Conservation (phyloP, 2,329 filamentous ascomycete genomes). For the Diaporthe longicolla region DNA sequence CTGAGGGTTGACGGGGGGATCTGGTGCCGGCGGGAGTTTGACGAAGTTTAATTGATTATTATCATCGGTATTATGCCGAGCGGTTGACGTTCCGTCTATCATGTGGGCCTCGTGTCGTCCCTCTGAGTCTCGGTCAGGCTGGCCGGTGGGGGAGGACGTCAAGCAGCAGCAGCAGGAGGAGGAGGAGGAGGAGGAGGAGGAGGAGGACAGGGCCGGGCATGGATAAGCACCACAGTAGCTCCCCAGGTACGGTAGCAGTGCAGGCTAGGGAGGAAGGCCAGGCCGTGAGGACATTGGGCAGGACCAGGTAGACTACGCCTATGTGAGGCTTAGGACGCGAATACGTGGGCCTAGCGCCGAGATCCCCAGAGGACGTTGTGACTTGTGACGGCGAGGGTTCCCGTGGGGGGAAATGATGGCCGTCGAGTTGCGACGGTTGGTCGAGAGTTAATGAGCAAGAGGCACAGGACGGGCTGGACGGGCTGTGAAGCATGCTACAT, state of each 20-base stretch:
- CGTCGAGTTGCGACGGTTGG: slow-evolving; percentile 21
- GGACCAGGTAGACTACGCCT: slow-evolving; percentile 12
- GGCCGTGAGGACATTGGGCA: neutral
- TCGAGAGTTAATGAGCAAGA: slow-evolving; percentile 28
- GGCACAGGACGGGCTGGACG: neutral
- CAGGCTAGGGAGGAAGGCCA: too few species aligned
- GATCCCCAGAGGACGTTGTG: slow-evolving; percentile 17
- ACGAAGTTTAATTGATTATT: slow-evolving; percentile 23
- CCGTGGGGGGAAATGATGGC: slow-evolving; percentile 26
- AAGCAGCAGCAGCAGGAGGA: too few species aligned
- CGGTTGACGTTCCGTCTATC: neutral
- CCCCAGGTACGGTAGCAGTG: neutral
- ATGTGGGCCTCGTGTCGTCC: neutral
- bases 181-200: neutral
- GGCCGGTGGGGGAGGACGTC: neutral
- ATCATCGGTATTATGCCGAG: slow-evolving; percentile 29
- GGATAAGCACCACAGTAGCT: neutral
- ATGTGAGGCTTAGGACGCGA: slow-evolving; percentile 28
- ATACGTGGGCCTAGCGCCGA: slow-evolving; percentile 26
- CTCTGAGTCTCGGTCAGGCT: slow-evolving; percentile 10
- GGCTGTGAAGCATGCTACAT: neutral
- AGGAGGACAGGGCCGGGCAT: neutral
- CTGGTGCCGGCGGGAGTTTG: slow-evolving; percentile 13
- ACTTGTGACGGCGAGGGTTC: slow-evolving; percentile 29
- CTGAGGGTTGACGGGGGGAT: slow-evolving; percentile 8